Percentiles rank a stretch among this genome's conserved stretches.
Conservation (phyloP, 495 filamentous ascomycete genomes). For the Viridothelium virens region DNA sequence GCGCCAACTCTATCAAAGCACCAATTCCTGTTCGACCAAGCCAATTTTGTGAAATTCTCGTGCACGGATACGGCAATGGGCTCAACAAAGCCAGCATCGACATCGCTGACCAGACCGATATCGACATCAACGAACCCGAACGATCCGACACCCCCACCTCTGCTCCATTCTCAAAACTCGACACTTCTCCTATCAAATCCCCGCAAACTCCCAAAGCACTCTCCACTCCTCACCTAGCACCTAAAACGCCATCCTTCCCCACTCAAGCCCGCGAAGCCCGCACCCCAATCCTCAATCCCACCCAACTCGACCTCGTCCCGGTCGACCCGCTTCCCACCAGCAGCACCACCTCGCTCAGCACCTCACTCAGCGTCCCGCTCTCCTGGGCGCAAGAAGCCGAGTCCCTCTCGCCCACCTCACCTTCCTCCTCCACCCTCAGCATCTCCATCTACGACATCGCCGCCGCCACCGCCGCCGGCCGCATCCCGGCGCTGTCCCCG, state of each 20-base stretch:
- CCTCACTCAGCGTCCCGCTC: neutral
- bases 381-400: neutral
- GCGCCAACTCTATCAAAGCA: neutral
- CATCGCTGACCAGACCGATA: neutral
- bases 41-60: conserved; percentile 31
- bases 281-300: neutral
- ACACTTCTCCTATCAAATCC: neutral
- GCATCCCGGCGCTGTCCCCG: neutral
- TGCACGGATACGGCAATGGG: conserved; percentile 35
- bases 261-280: conserved; percentile 1
- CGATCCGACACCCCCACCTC: neutral
- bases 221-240: neutral
- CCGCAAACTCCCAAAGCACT: neutral
- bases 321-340: neutral
- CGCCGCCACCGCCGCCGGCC: neutral
- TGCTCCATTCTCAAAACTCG: neutral
- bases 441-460: conserved; percentile 8
- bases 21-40: neutral
- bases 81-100: conserved; percentile 5
- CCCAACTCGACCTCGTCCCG: neutral
- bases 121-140: neutral
- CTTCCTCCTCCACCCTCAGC: neutral
- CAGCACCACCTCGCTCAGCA: neutral
- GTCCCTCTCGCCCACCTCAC: neutral
- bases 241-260: neutral